These are phyloP conservation scores for Tolypocladium nubicola DNA, from an alignment of 2,329 filamentous ascomycete species.

Conservation along the genomic window DNA sequence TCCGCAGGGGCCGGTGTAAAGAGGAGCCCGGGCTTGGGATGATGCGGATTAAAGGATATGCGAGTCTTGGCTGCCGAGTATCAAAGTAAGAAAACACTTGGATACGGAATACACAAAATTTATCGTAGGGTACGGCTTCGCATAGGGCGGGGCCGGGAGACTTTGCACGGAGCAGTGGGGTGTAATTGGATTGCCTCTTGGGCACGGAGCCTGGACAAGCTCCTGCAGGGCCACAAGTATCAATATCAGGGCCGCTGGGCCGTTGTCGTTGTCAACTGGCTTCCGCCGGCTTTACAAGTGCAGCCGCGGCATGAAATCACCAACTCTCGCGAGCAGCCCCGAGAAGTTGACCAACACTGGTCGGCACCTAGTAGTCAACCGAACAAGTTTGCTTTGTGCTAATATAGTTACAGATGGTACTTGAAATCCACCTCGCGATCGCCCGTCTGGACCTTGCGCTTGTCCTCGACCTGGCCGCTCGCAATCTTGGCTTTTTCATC, in stretches of 20 bases:
- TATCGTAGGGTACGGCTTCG: too few species aligned
- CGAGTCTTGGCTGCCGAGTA: too few species aligned
- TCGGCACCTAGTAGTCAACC: too few species aligned
- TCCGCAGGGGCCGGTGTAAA: not conserved
- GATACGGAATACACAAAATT: too few species aligned
- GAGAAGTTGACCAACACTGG: not conserved
- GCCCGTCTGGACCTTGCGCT: conserved; percentile 31
- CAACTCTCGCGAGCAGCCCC: not conserved
- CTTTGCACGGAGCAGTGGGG: too few species aligned
- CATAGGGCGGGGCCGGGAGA: not conserved
- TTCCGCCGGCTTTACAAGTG: not conserved
- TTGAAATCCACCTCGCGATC: conserved; percentile 36
- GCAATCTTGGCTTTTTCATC: conserved; percentile 24
- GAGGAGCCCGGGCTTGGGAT: not conserved
- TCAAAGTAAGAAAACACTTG: too few species aligned
- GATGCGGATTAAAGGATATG: not conserved
- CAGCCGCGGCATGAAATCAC: not conserved
- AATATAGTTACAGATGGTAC: conserved; percentile 24
- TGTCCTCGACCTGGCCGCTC: conserved; percentile 30
- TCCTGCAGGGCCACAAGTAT: not conserved
- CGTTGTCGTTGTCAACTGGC: not conserved
- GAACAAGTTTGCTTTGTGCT: too few species aligned
- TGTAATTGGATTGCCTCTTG: not conserved
- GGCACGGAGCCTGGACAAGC: not conserved
- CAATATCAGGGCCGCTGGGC: not conserved